Conservation (phyloP, 306 rosid genomes). For the Fagus crenata region DNA sequence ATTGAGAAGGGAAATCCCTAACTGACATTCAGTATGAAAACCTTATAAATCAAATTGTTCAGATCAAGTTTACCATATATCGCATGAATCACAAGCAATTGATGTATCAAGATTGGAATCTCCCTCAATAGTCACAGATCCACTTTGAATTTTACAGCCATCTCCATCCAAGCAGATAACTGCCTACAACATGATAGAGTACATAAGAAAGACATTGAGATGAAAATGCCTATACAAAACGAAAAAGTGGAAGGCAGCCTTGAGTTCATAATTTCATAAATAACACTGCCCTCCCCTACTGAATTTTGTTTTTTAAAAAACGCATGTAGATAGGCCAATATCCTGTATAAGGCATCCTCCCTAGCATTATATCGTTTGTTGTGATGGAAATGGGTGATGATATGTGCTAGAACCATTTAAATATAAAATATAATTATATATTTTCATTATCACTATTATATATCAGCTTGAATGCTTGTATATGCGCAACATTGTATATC, state of each 20-base stretch:
- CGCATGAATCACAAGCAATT: slow-evolving; percentile 97
- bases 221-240: slow-evolving; percentile 17
- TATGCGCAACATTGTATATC: slow-evolving; percentile 11
- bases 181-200: slow-evolving; percentile 68
- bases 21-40: slow-evolving; percentile 8
- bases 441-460: background rate
- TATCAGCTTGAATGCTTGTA: slow-evolving; percentile 1
- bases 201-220: slow-evolving; percentile 35
- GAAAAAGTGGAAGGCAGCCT: slow-evolving; percentile 10
- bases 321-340: slow-evolving; percentile 2
- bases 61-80: slow-evolving; percentile 59
- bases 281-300: slow-evolving; percentile 15
- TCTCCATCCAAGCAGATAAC: slow-evolving; percentile 95
- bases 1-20: slow-evolving; percentile 10
- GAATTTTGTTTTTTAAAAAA: slow-evolving; percentile 16
- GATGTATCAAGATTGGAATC: slow-evolving; percentile 84
- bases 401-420: background rate
- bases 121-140: slow-evolving; percentile 51
- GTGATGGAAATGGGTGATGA: background rate
- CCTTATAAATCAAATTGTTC: slow-evolving; percentile 18
- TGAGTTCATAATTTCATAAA: slow-evolving; percentile 6
- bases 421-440: background rate
- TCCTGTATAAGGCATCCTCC: background rate
- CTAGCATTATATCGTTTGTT: background rate
- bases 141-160: slow-evolving; percentile 86